Evolutionary conservation across 78 protist species (phyloP).

Genomic region (Dictyostelium discoideum): DNA sequence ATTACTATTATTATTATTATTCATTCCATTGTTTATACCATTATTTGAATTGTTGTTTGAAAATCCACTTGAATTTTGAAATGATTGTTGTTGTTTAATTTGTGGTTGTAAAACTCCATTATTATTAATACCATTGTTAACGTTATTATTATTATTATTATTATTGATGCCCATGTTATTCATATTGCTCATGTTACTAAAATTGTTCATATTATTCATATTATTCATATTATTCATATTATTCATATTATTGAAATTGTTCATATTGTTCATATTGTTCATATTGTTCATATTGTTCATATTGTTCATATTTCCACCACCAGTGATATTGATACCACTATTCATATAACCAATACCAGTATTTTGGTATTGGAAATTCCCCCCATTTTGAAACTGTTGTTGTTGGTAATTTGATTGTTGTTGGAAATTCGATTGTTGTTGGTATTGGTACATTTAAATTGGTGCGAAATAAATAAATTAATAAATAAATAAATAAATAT

Average conservation of each 20-base stretch:
- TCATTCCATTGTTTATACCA: neutral
- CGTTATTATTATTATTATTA: neutral
- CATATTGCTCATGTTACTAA: neutral
- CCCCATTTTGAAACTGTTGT: constrained; percentile 4
- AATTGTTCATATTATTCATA: constrained; percentile 22
- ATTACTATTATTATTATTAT: neutral
- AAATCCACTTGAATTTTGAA: neutral
- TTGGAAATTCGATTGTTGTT: neutral
- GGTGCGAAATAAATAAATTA: neutral
- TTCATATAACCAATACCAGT: neutral
- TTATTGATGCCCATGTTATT: neutral
- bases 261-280: constrained; percentile 2
- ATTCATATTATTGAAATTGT: neutral
- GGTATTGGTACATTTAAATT: constrained; percentile 15
- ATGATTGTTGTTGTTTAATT: neutral
- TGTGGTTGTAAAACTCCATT: constrained; percentile 6
- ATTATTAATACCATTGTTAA: neutral
- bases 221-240: too few species aligned
- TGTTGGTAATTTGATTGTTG: constrained; percentile 27
- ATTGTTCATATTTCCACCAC: neutral
- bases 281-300: neutral
- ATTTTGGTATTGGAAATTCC: neutral
- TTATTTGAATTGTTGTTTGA: neutral
- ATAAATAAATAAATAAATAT: neutral
- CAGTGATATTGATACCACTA: neutral